A percentile compares a stretch with the other conserved stretches of the same genome.
These are phyloP conservation scores for Lichtheimia ornata DNA, from an alignment of 371 early-diverging fungal genomes.

Conservation along the genomic window DNA sequence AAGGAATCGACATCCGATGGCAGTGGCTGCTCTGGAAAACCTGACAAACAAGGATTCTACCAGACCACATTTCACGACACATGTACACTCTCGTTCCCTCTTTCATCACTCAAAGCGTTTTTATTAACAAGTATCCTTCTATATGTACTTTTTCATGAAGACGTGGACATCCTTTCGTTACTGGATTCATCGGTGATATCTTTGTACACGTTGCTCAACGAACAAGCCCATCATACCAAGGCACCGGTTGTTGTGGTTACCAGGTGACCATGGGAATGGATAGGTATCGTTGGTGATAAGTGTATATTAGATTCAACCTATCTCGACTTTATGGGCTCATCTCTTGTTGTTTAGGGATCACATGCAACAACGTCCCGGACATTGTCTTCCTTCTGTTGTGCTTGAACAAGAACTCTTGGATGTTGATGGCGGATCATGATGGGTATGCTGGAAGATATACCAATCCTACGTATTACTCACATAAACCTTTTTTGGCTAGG, in stretches of 20 bases:
- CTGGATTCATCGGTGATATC: conserved; percentile 60
- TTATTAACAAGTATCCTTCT: no score
- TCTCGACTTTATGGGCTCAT: background rate
- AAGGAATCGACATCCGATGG: conserved; percentile 29
- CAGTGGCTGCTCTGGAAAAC: conserved; percentile 36
- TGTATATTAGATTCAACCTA: background rate
- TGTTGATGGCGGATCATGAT: conserved; percentile 70
- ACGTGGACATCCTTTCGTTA: conserved; percentile 74
- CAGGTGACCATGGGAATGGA: no score
- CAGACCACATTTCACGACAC: conserved; percentile 40
- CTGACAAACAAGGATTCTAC: conserved; percentile 46
- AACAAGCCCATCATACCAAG: conserved; percentile 65
- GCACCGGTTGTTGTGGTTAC: conserved; percentile 52
- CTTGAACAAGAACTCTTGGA: conserved; percentile 61
- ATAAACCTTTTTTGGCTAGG: conserved; percentile 29
- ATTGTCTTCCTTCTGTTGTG: conserved; percentile 74
- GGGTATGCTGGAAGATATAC: conserved; percentile 4
- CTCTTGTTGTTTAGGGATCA: conserved; percentile 50
- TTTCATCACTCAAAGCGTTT: no score
- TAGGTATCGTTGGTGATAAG: conserved; percentile 63
- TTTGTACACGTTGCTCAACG: conserved; percentile 63
- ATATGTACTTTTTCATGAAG: conserved; percentile 69
- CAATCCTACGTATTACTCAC: background rate
- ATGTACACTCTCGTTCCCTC: conserved; percentile 16
- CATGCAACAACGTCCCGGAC: conserved; percentile 82